These are phyloP conservation scores for Penicillium sp. DNA, from an alignment of 2,329 filamentous ascomycete genomes.

Conservation along the genomic window DNA sequence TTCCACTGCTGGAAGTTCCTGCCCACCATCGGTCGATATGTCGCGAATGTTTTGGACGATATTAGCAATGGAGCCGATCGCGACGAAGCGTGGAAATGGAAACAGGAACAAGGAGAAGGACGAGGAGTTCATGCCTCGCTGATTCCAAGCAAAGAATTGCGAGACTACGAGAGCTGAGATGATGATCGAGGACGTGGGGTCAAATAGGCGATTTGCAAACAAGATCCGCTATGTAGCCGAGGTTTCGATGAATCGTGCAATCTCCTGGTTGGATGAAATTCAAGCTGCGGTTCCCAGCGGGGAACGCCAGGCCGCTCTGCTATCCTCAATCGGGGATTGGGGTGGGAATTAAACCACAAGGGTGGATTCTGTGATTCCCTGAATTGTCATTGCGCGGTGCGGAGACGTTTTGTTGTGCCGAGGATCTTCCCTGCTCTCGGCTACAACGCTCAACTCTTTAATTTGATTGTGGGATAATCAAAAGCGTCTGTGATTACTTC, in stretches of 20 bases:
- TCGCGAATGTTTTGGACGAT: slow-evolving; percentile 35
- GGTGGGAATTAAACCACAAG: too few species aligned
- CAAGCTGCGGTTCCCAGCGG: too few species aligned
- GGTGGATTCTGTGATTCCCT: background rate
- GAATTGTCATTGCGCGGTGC: slow-evolving; percentile 1
- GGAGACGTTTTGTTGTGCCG: slow-evolving; percentile 8
- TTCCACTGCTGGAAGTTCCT: slow-evolving; percentile 63
- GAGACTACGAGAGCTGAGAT: slow-evolving; percentile 11
- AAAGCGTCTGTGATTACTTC: too few species aligned
- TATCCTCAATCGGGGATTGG: too few species aligned
- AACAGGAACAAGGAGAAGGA: slow-evolving; percentile 4
- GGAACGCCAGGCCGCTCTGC: too few species aligned
- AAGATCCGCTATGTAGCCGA: slow-evolving; percentile 5
- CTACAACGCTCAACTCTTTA: too few species aligned
- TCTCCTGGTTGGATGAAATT: too few species aligned
- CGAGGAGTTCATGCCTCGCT: slow-evolving; percentile 29
- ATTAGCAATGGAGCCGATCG: slow-evolving; percentile 41
- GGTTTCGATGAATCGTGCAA: slow-evolving; percentile 2
- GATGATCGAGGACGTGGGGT: background rate
- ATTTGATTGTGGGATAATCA: too few species aligned
- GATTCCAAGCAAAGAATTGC: slow-evolving; percentile 23
- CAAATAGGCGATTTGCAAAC: slow-evolving; percentile 4
- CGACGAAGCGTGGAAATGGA: slow-evolving; percentile 23
- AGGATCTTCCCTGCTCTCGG: slow-evolving; percentile 2
- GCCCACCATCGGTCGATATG: slow-evolving; percentile 56